Evolutionary conservation across 306 rosid species (phyloP).

Genomic region (Citrullus mucosospermus): DNA sequence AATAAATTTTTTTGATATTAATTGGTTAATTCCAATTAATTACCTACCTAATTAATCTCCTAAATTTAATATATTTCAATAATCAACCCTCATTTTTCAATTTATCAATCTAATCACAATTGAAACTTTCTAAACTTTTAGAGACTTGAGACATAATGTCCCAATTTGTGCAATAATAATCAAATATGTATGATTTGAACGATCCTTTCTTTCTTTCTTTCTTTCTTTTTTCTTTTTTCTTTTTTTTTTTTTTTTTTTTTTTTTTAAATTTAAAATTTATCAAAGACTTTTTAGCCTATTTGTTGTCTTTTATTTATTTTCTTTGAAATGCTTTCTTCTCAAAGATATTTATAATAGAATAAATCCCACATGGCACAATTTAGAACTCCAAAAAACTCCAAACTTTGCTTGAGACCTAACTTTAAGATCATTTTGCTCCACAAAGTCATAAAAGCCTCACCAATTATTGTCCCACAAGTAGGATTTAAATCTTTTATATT

Average conservation of each 20-base stretch:
- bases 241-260: no score
- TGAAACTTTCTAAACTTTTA: neutral
- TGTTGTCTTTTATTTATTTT: neutral
- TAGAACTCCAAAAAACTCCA: neutral
- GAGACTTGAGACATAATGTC: neutral
- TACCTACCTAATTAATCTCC: neutral
- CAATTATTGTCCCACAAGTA: neutral
- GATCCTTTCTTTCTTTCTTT: no score
- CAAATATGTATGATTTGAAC: neutral
- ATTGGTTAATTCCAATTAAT: neutral
- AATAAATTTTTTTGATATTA: no score
- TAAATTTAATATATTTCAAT: no score
- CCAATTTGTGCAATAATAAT: neutral
- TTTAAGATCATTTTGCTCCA: neutral
- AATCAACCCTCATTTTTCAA: no score
- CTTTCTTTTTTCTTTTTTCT: no score
- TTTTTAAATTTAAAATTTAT: neutral
- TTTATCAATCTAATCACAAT: no score
- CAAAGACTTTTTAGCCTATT: neutral
- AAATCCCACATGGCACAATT: neutral
- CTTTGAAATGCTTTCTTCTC: neutral
- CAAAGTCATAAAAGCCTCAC: neutral
- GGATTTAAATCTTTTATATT: neutral
- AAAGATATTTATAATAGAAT: no score
- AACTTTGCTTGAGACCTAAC: neutral